phyloP scores from a whole-genome alignment of 345 rosid species.

The Salix purpurea region DNA sequence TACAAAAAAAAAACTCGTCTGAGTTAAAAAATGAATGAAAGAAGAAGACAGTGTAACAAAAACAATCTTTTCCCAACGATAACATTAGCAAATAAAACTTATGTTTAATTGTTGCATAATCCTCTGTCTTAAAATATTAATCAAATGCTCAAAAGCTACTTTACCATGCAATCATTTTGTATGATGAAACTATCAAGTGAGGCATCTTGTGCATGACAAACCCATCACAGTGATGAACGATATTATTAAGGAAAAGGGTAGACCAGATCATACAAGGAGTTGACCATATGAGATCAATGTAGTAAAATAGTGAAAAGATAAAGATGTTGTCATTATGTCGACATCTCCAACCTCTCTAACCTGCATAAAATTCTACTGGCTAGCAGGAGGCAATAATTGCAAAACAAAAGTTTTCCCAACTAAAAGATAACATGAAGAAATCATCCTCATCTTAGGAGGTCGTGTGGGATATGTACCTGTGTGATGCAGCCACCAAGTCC shows the following conservation, averaged over 20 bases:
- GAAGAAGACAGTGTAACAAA: not conserved
- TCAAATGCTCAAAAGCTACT: too few species aligned
- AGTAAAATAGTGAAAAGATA: not conserved
- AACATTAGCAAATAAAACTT: not conserved
- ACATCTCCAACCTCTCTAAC: conserved; percentile 11
- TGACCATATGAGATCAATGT: not conserved
- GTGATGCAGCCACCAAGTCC: conserved; percentile 81
- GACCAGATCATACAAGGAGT: not conserved
- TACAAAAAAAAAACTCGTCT: not conserved
- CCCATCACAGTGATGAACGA: too few species aligned
- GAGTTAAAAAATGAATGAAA: too few species aligned
- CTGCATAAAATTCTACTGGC: not conserved
- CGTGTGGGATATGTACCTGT: conserved; percentile 25
- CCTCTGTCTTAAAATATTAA: too few species aligned
- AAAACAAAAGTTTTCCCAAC: not conserved
- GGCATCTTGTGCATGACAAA: not conserved
- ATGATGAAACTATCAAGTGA: not conserved
- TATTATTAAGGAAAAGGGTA: not conserved
- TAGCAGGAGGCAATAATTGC: not conserved
- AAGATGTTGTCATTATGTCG: conserved; percentile 25
- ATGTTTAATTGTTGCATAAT: not conserved
- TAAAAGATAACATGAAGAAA: not conserved
- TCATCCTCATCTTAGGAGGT: too few species aligned
- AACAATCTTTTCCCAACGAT: not conserved
- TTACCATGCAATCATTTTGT: too few species aligned